Base-by-base conservation (phyloP, 371 early-diverging fungal species). In the Mucor circinelloides region DNA sequence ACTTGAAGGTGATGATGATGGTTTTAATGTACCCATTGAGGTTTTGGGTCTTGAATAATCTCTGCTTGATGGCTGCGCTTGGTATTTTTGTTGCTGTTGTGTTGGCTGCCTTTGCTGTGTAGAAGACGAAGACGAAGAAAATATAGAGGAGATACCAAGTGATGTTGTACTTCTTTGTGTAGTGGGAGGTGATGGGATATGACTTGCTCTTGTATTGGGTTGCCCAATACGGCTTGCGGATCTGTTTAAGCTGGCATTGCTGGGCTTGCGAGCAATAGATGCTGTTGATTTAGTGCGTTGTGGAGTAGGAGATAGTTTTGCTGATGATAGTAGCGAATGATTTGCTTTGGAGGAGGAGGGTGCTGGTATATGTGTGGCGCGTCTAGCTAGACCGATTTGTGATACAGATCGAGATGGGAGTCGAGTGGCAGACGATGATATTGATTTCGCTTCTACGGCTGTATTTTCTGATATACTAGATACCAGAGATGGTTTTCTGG, bases 341-440 rank as follows among this genome's bases (percentile, higher is more conserved):
- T 27, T 12, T 56, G 56, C 19, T 9, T 56, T 28, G 19, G 30
- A 28, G 6, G 60, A 55, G 2, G 40, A 31, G 1, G 67, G 71
- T 10, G 63, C 63, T 27, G 71, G 67, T 27, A 67, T 67, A 48
- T 67, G 67, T 21, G 67, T 67, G 15, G 71, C 71, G n/a, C 71
- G 63, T 40, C 63, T 67, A 19, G 64, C 32, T n/a, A 70, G 38
- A 2, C 64, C 59, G 21, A 42, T 28, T 27, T 59, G 60, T 2
- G 61, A 56, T 15, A 28, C 13, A 17, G 67, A 31, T 3, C 36
- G 52, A 38, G 57, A 15, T 0, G 64, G 40, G 3, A 42, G 10
- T 25, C 44, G 27, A 31, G 67, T 7, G 2, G 36, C 19, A 3
- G 19, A 15, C 17, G 30, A 30, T 30, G 15, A 0, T 36, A 28